Evolutionary conservation across 163 green algal species (phyloP), one percentile per base, ranked within the genome.

Genomic region (Prototheca cutis): DNA sequence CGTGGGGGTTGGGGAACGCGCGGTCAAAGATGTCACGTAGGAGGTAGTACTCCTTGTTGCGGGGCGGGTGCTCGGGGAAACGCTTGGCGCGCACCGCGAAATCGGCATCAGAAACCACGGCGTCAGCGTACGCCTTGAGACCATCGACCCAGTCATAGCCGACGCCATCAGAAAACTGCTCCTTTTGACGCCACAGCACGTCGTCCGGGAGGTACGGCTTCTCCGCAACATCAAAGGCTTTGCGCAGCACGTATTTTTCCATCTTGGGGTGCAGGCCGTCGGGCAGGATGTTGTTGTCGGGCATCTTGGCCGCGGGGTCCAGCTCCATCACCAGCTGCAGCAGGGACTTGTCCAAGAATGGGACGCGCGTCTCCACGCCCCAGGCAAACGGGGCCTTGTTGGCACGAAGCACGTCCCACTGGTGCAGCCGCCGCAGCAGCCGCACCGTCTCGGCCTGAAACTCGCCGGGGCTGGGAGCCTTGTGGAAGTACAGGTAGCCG

Each of bases 401-500:
- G 59, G 93, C 92, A 49, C 93, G 82, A 62, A 95, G 71, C 58
- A 94, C 91, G 67, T 99, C 93, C 75, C 84, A 99, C 80, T 94
- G 78, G 80, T 97, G 84, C 67, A 99, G 79, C 58, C 84, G 81
- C 63, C 75, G 70, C n/a, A 89, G 68, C 80, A 97, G 94, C 40
- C 87, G 75, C 40, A 95, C 82, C 7, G 76, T 94, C 78, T 98
- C 93, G 55, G 59, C 59, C 68, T 96, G 90, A 67, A 95, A 93
- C 80, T 97, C 89, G 67, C 34, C 58, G 15, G 64, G 18, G 48
- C n/a, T 59, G 48, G 93, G 93, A 3, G 93, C 93, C 67, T 98
- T 96, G 84, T 99, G 93, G 80, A 99, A 99, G 79, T 97, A 99
- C 19, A 99, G 83, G 81, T 98, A 98, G 32, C 93, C 93, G 10